Evolutionary conservation across 768 basidiomycete genomes (phyloP), one percentile per base, ranked within the genome.

Genomic region (Vararia minispora): DNA sequence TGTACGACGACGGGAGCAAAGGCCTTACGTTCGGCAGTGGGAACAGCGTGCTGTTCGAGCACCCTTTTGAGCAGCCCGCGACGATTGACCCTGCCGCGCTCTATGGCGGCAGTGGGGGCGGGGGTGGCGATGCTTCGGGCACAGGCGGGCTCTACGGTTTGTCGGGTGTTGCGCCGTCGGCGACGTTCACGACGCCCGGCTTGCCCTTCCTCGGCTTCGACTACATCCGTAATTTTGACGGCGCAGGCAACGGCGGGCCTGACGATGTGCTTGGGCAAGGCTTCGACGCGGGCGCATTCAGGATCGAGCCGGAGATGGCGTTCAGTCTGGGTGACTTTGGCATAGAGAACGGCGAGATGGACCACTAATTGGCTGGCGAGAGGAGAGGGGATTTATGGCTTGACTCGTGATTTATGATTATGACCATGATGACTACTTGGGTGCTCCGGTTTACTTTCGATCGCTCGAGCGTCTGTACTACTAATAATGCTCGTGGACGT

Each of bases 131-230:
- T n/a, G n/a, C n/a, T n/a, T 33, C 60, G 51, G 60, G 63, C 49
- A 53, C 56, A n/a, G n/a, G n/a, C 37, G 46, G 54, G n/a, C 41
- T 64, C n/a, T 67, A 69, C 42, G 46, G 65, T 37, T 52, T 57
- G 31, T 50, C 52, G 26, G 53, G 54, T 16, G 46, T 70, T 43
- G 71, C 79, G 3, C 71, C 78, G 10, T 71, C 68, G 5, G 57
- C 79, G n/a, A 65, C 69, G 4, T 86, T 86, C 54, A 64, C 77
- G 45, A 74, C 74, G 7, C 66, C 76, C 17, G 83, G 83, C 27
- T 64, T 88, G n/a, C 87, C 85, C 1, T 90, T 89, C 65, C 70
- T 75, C 22, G 87, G 85, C 8, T 65, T 89, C 23, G 87, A 90
- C 49, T 90, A 74, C 50, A 79, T 90, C 51, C 74, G 81, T 49